These are phyloP conservation scores for Salix koriyanagi DNA, from an alignment of 345 rosid genomes.

Conservation along the genomic window DNA sequence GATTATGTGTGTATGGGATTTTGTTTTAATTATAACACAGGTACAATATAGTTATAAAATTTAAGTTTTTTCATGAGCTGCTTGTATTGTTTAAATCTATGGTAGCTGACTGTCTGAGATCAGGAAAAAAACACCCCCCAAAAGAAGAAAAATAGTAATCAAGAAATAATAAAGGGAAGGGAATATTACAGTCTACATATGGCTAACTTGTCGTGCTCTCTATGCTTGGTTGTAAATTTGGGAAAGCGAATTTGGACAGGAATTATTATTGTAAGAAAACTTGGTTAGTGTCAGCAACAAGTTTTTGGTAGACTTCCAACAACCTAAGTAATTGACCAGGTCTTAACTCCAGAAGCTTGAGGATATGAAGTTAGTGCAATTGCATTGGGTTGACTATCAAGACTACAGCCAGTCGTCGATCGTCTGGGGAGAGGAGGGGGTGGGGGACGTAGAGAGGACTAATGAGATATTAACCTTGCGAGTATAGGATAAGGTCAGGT, in stretches of 20 bases:
- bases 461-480: neutral
- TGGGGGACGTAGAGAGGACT: neutral
- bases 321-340: slow-evolving; percentile 21
- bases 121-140: neutral
- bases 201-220: neutral
- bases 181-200: no score
- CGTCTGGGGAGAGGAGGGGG: neutral
- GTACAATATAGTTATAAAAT: no score
- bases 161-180: neutral
- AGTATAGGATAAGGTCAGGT: slow-evolving; percentile 15
- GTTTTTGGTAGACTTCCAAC: no score
- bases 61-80: neutral
- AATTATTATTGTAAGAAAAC: neutral
- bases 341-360: slow-evolving; percentile 14
- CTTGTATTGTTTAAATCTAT: neutral
- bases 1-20: no score
- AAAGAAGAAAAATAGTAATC: neutral
- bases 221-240: neutral
- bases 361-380: slow-evolving; percentile 5
- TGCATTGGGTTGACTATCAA: slow-evolving; percentile 24
- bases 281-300: neutral
- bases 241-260: neutral
- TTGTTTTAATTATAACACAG: no score
- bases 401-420: slow-evolving; percentile 13
- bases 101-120: neutral